Evolutionary conservation across 2,329 filamentous ascomycete genomes (phyloP), one percentile per base, ranked within the genome.

Genomic region (Pseudocercospora pini-densiflorae): DNA sequence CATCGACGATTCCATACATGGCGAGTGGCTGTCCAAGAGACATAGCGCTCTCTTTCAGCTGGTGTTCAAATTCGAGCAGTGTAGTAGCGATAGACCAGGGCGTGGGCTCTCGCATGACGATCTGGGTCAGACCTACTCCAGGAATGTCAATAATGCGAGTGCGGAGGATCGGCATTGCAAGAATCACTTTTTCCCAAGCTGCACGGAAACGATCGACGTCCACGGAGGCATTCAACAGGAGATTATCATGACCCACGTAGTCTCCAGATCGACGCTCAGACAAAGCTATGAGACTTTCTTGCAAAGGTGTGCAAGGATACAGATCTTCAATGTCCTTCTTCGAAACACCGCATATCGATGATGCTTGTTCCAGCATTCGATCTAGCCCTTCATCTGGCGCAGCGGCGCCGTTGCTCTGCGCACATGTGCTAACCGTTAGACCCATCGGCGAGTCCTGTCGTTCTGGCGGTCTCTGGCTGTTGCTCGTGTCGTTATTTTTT

Each of bases 191-290:
- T n/a, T 79, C 75, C 69, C 81, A 83, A 0, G 81, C 79, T 9
- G 69, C 60, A 60, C 77, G 74, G 43, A 81, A 74, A 5, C 65
- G 75, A 5, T 73, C 51, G 1, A 79, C 70, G 8, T 75, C 74
- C 54, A 80, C 74, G 1, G 77, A 57, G 7, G 29, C 14, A 4
- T 29, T 33, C 6, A 65, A 47, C 5, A 9, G 43, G n/a, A 68
- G 45, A 10, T 36, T 55, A 19, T 63, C 53, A 33, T 84, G 84
- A 1, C 83, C 84, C 2, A 88, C 80, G 47, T 87, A 88, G 0
- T 83, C 82, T 49, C 84, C 85, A 36, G 80, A 79, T 24, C 83
- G 78, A 71, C 84, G 85, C 64, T 81, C 79, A 2, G 85, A 84
- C 5, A 87, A 73, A 0, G 85, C 83, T 78, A 88, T 83, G 1